These are phyloP conservation scores for Rauvolfia tetraphylla DNA, from an alignment of 257 asterid genomes.

Conservation along the genomic window DNA sequence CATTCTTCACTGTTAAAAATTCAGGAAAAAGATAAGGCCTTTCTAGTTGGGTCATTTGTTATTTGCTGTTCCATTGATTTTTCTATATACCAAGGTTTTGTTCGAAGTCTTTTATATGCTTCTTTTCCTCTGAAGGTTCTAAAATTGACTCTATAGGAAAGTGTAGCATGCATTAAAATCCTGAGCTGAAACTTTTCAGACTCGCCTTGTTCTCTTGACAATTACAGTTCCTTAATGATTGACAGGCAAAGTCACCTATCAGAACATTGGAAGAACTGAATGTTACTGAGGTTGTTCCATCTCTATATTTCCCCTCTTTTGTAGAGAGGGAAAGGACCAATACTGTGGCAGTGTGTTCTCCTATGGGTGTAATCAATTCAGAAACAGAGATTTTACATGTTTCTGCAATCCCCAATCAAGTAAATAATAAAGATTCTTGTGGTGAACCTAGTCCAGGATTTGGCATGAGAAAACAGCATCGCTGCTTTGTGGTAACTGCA, in stretches of 20 bases:
- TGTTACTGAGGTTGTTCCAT: conserved; percentile 63
- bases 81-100: background rate
- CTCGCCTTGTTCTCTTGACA: background rate
- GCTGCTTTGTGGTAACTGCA: conserved; percentile 81
- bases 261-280: conserved; percentile 71
- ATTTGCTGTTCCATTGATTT: background rate
- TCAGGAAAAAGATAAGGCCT: background rate
- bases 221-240: conserved; percentile 18
- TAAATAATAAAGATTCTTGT: conserved; percentile 23
- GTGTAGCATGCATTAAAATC: background rate
- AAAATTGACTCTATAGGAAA: background rate
- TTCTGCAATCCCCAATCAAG: conserved; percentile 30
- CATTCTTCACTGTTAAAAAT: background rate
- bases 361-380: conserved; percentile 30
- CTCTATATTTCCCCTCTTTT: conserved; percentile 63
- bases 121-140: background rate
- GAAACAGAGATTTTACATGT: conserved; percentile 25
- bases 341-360: conserved; percentile 24
- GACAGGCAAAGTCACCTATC: conserved; percentile 91
- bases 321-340: conserved; percentile 47
- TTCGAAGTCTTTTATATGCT: background rate
- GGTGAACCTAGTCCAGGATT: conserved; percentile 43
- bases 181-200: background rate
- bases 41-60: background rate
- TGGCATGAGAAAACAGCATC: conserved; percentile 67